Base-by-base conservation (phyloP, 129 eudicot species). In the Heracleum sosnowskyi region DNA sequence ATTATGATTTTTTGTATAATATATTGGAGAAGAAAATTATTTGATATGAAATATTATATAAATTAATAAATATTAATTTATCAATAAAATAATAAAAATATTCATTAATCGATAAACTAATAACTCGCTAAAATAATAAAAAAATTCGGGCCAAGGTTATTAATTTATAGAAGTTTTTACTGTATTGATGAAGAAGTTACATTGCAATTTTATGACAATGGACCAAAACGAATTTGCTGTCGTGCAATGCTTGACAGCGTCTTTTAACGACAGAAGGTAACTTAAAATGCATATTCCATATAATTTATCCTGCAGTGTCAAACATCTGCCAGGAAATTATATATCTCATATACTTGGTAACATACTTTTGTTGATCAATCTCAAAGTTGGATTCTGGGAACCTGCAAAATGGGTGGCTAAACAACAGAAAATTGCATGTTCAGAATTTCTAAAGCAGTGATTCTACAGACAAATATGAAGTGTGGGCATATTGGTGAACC, bases 351-450 rank as follows among this genome's bases (percentile, higher is more conserved):
- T 35, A 35, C 3, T 35, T 35, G 3, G 37, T 35, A 35, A 40
- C 44, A 40, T 40, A 5, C 10, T 40, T 40, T 40, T 40, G 10
- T 17, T 73, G 49, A 53, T 28, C 7, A 1, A 69, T 49, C 47
- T 71, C 80, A 94, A 97, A 79, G 98, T 94, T 83, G 96, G 98
- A 72, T 87, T 91, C 71, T 91, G 98, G 96, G 97, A 94, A 87
- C 93, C 96, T 76, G 97, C 37, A 35, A 35, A 35, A 85, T 94
- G 96, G 85, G 98, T 94, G 83, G 92, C 93, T 7, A 91, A 87
- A 81, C 78, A 88, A 66, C 85, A 96, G 35, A 92, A 90, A 20
- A 88, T 33, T 12, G 64, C 93, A 15, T 94, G 97, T 82, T 64
- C 83, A 39, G 88, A 75, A 34, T 94, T 75, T 84, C 88, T 28